phyloP scores from a whole-genome alignment of 108 stramenopile species.

The Nitzschia sp. region DNA sequence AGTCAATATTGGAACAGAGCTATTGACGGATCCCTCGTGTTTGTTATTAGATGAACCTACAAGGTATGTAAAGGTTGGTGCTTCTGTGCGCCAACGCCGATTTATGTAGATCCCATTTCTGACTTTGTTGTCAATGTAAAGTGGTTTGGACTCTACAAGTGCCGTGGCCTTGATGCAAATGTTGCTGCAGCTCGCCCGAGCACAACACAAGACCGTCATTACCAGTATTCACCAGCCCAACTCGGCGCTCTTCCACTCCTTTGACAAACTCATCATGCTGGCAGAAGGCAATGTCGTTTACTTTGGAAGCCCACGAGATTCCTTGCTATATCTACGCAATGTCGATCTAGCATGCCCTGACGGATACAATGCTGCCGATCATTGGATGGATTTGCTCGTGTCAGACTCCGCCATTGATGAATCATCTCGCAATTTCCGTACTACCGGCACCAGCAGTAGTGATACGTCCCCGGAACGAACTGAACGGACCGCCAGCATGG shows the following conservation, averaged over 20 bases:
- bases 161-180: constrained; percentile 66
- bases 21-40: constrained; percentile 69
- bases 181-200: constrained; percentile 45
- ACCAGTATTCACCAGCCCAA: constrained; percentile 77
- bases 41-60: constrained; percentile 86
- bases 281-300: constrained; percentile 76
- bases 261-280: constrained; percentile 65
- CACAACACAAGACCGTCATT: constrained; percentile 62
- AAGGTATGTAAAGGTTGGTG: neutral
- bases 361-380: constrained; percentile 82
- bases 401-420: constrained; percentile 35
- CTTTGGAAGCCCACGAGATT: constrained; percentile 65
- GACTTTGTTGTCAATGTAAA: neutral
- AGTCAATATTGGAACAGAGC: constrained; percentile 76
- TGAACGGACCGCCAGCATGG: neutral
- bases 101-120: constrained; percentile 10
- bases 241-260: constrained; percentile 67
- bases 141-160: constrained; percentile 72
- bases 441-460: neutral
- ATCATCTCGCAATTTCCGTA: neutral
- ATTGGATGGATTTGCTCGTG: constrained; percentile 80
- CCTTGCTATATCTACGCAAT: constrained; percentile 45
- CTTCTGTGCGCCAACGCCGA: no score
- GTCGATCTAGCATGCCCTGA: constrained; percentile 53
- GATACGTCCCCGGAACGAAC: neutral